Base-by-base conservation (phyloP, 106 monocot genomes). In the Agapanthus africanus region DNA sequence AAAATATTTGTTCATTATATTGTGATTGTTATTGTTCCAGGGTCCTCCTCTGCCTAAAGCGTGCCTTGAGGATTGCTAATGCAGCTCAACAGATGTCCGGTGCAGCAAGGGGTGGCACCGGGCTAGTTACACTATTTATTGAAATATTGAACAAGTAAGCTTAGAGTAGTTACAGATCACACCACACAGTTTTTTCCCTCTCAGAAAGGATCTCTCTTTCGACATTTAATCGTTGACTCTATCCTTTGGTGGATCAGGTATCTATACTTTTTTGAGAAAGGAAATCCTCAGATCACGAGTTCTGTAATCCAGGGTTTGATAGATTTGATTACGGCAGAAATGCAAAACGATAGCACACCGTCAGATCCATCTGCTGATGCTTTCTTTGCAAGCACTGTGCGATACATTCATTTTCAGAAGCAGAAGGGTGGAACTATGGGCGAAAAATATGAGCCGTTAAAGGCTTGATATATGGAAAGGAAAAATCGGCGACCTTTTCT, bases 81-180 rank as follows among this genome's bases (percentile, higher is more conserved):
- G 89, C 97, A 30, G 92, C 92, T 66, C 92, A 93, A 63, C 97
- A 99, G 73, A 99, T 99, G 92, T 86, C 90, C 13, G 92, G 73
- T 63, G 90, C 74, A 44, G 73, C 97, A 41, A 62, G 81, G 40
- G 92, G 97, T 16, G 77, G 78, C 68, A 78, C 83, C 64, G 97
- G 97, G 44, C 71, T 89, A 28, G 79, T 81, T 16, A 73, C 77
- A 21, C 72, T 99, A 38, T 92, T 92, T 75, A 74, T 99, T 13
- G 97, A 99, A 69, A 99, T 99, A 71, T 79, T 99, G 42, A 99
- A 99, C 81, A 99, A 99, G 97, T 99, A 87, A 79, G 39, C 18
- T 37, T 35, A 35, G 36, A 10, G 31, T 59, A 28, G n/a, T n/a
- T n/a, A n/a, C n/a, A n/a, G n/a, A n/a, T n/a, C n/a, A n/a, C n/a